Percentiles rank a stretch among this genome's conserved stretches.
Evolutionary conservation across 2,329 filamentous ascomycete genomes (phyloP).

Genomic region (Colletotrichum sidae): DNA sequence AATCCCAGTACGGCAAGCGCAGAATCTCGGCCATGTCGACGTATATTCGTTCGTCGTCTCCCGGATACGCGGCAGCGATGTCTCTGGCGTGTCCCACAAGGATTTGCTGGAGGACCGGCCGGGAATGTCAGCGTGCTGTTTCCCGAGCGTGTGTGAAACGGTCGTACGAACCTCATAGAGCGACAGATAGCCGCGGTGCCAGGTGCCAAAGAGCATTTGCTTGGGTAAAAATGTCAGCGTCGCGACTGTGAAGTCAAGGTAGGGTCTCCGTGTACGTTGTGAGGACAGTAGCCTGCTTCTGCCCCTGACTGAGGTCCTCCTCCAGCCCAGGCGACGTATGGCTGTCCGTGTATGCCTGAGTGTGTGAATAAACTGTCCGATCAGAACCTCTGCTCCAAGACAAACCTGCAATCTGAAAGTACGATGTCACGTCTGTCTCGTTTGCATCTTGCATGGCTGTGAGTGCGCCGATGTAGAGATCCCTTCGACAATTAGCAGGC

Average conservation of each 20-base stretch:
- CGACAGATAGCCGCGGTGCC: conserved; percentile 39
- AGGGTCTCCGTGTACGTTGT: conserved; percentile 28
- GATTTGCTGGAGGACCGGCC: conserved; percentile 39
- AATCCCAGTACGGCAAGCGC: conserved; percentile 67
- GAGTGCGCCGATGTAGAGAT: conserved; percentile 71
- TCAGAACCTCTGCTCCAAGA: too few species aligned
- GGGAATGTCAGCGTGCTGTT: neutral
- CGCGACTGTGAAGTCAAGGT: neutral
- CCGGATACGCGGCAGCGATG: conserved; percentile 38
- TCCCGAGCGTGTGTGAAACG: conserved; percentile 18
- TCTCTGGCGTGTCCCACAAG: conserved; percentile 41
- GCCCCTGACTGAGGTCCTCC: conserved; percentile 35
- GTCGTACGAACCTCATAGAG: conserved; percentile 46
- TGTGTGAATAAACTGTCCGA: neutral
- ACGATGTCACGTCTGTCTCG: conserved; percentile 63
- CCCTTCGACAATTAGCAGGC: conserved; percentile 26
- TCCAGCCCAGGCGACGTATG: conserved; percentile 63
- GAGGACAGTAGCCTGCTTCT: conserved; percentile 36
- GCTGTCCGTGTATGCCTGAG: conserved; percentile 72
- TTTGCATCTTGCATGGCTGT: conserved; percentile 63
- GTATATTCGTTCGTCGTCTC: conserved; percentile 46
- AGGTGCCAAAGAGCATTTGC: conserved; percentile 45
- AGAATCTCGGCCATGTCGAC: conserved; percentile 57
- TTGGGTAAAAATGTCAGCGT: conserved; percentile 54
- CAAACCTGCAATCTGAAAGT: conserved; percentile 71